Evolutionary conservation across 1,284 basidiomycete genomes (phyloP), one percentile per base, ranked within the genome.

Genomic region (Wallemia hederae): DNA sequence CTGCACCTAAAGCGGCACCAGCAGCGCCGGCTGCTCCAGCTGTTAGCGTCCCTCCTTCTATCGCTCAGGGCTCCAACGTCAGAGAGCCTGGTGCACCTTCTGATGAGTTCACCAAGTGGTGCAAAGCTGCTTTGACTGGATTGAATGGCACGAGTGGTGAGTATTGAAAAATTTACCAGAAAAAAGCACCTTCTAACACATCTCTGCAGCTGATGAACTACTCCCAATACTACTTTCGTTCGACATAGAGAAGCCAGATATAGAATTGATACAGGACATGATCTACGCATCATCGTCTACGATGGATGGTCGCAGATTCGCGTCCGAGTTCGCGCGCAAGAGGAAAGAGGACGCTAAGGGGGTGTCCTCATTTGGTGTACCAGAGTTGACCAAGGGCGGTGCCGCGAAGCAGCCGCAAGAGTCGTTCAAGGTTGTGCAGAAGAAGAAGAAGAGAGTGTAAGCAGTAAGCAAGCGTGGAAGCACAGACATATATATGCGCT

Each of bases 201-300:
- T 17, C 26, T 59, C 59, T 64, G 25, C 67, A 89, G 87, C 90
- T 60, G 90, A 94, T 68, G 90, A 94, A 66, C 88, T 94, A 68
- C 81, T 87, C 67, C 80, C 82, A 57, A 91, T 96, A 63, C 66
- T 68, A 56, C 64, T 58, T 3, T 58, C 56, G 25, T 58, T 58
- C 25, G 56, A 58, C 24, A 58, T 58, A 11, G 56, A 58, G 17
- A 26, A 28, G 15, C 56, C 56, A 28, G 56, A 58, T 28, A 7
- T 58, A 24, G 56, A 58, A 22, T 15, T 28, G 25, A 58, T 58
- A 9, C 56, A 58, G 25, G 56, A 58, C 24, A 75, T 82, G 55
- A 86, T 98, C 61, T 98, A 98, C 69, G 83, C 86, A 39, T 89
- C 85, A 67, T 90, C 85, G 66, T 85, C 86, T 25, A 98, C 87